These are phyloP conservation scores for Erucastrum elatum DNA, from an alignment of 345 rosid genomes.

Conservation along the genomic window DNA sequence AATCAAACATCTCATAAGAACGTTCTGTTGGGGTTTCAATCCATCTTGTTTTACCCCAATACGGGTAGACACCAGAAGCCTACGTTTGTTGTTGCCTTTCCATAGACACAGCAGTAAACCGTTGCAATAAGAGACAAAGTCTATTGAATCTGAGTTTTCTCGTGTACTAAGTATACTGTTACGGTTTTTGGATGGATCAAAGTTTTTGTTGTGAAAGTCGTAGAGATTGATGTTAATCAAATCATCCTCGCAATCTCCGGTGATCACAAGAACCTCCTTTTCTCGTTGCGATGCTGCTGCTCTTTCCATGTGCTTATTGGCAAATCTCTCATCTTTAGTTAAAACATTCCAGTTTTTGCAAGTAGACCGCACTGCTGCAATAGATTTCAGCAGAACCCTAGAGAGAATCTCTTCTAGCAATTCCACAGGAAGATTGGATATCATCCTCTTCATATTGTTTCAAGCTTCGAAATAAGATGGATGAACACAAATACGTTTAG, in stretches of 20 bases:
- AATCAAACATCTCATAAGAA: neutral
- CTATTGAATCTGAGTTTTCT: neutral
- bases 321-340: neutral
- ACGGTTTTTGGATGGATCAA: neutral
- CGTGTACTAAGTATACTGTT: neutral
- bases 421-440: neutral
- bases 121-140: neutral
- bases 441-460: neutral
- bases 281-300: neutral
- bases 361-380: constrained; percentile 1
- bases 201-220: neutral
- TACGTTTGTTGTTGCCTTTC: neutral
- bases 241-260: neutral
- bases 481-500: neutral
- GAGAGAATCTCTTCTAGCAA: constrained; percentile 14
- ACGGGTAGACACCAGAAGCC: neutral
- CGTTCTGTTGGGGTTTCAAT: neutral
- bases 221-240: neutral
- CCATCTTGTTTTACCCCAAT: neutral
- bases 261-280: neutral
- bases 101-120: neutral
- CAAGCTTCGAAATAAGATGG: neutral
- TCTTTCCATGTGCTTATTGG: neutral
- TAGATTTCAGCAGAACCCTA: neutral
- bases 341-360: constrained; percentile 8